Evolutionary conservation across 2,329 filamentous ascomycete genomes (phyloP).

Genomic region (Penicillium crustosum): DNA sequence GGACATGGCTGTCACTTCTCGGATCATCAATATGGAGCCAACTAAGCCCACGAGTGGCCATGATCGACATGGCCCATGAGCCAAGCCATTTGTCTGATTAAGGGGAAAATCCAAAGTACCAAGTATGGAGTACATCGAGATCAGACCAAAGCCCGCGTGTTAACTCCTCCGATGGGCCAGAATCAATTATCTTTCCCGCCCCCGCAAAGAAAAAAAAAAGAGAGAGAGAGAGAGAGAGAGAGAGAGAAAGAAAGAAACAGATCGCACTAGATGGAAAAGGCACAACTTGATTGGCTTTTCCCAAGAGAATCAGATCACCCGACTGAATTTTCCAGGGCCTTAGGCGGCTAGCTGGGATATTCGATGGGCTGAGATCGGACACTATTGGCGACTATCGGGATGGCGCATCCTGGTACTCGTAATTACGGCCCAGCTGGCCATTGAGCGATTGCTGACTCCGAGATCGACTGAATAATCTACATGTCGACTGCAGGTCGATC

Average conservation of each 20-base stretch:
- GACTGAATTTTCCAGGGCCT: slow-evolving; percentile 23
- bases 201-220: no score
- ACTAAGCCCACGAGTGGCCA: neutral
- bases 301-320: slow-evolving; percentile 11
- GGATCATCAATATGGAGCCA: slow-evolving; percentile 3
- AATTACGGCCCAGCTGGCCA: slow-evolving; percentile 19
- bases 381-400: slow-evolving; percentile 31
- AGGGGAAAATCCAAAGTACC: neutral
- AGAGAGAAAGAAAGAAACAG: neutral
- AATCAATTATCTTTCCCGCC: neutral
- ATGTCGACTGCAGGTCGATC: slow-evolving; percentile 24
- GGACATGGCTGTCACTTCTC: slow-evolving; percentile 10
- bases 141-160: neutral
- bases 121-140: neutral
- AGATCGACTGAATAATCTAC: slow-evolving; percentile 20
- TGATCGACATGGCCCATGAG: slow-evolving; percentile 2
- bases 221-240: neutral
- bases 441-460: slow-evolving; percentile 9
- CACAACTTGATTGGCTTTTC: neutral
- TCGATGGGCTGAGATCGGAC: slow-evolving; percentile 23
- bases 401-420: slow-evolving; percentile 20
- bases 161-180: neutral
- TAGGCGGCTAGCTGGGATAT: slow-evolving; percentile 30
- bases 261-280: neutral
- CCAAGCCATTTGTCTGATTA: slow-evolving; percentile 1